Base-by-base conservation (phyloP, 2,329 filamentous ascomycete species). In the Lomentospora prolificans region DNA sequence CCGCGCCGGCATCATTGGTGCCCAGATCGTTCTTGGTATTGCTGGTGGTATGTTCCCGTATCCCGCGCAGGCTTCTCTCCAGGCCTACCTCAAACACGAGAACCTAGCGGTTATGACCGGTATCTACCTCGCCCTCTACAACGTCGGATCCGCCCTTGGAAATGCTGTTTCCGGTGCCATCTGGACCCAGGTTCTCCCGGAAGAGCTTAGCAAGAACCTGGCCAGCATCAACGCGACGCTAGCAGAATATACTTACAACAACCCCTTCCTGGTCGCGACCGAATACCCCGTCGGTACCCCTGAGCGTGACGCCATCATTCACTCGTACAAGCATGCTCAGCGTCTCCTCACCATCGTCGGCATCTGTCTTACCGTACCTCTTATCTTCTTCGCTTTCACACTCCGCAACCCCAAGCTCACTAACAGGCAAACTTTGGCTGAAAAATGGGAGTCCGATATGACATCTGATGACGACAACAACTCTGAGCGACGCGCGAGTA, bases 31-130 rank as follows among this genome's bases (percentile, higher is more conserved):
- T 4, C 73, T 86, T 1, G 83, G 83, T 60, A 72, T 85, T 53
- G 81, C 80, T 1, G 82, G 82, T 44, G 83, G 83, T 52, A 71
- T 86, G 67, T 86, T 86, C 66, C 71, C 75, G 0, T 77, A 76
- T 62, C 71, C 74, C 3, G 70, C 73, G 0, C 73, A 75, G 61
- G 74, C 74, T 1, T 73, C 72, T 2, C 65, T 76, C 1, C 74
- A 77, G 60, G 63, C 67, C 19, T 63, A 64, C 22, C 63, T 75
- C 53, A 68, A 67, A 61, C 75, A 77, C 64, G 74, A 77, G 65
- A 64, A 85, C 61, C 71, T 86, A 30, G 83, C 84, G 46, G 78
- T 85, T 59, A 77, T 86, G 59, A 86, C 82, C 0, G 81, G 78
- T 41, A 66, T 86, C 17, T 86, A 79, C 64, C 75, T 86, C 2